phyloP scores from a whole-genome alignment of 768 basidiomycete species.

The Lactarius sanguifluus region DNA sequence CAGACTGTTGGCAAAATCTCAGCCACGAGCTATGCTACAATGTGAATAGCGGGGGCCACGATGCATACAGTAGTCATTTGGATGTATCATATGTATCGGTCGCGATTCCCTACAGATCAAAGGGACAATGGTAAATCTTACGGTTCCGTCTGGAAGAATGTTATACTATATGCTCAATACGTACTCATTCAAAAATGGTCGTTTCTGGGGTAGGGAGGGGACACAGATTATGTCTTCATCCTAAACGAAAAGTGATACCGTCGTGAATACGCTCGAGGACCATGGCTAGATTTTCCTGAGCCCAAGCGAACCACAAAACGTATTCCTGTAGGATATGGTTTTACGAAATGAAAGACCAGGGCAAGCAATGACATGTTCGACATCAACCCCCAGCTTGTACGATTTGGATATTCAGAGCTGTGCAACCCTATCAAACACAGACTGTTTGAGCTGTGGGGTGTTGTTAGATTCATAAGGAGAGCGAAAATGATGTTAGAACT shows the following conservation, averaged over 20 bases:
- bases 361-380: background rate
- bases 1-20: slow-evolving; percentile 55
- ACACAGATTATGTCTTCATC: slow-evolving; percentile 18
- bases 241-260: slow-evolving; percentile 1
- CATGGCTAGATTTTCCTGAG: background rate
- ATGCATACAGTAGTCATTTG: background rate
- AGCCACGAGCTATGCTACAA: slow-evolving; percentile 34
- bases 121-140: slow-evolving; percentile 4
- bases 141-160: background rate
- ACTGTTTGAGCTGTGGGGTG: slow-evolving; percentile 48
- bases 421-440: slow-evolving; percentile 42
- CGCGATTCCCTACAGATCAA: background rate
- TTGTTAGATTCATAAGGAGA: background rate
- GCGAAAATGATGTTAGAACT: slow-evolving; percentile 33
- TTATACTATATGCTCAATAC: background rate
- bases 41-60: slow-evolving; percentile 16
- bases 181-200: background rate
- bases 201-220: background rate
- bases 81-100: background rate
- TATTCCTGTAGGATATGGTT: background rate
- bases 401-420: slow-evolving; percentile 10
- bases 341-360: background rate
- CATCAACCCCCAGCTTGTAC: background rate
- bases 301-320: background rate
- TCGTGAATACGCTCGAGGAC: background rate